Evolutionary conservation across 2,329 filamentous ascomycete genomes (phyloP), one percentile per base, ranked within the genome.

Genomic region (Rhynchosporium agropyri): DNA sequence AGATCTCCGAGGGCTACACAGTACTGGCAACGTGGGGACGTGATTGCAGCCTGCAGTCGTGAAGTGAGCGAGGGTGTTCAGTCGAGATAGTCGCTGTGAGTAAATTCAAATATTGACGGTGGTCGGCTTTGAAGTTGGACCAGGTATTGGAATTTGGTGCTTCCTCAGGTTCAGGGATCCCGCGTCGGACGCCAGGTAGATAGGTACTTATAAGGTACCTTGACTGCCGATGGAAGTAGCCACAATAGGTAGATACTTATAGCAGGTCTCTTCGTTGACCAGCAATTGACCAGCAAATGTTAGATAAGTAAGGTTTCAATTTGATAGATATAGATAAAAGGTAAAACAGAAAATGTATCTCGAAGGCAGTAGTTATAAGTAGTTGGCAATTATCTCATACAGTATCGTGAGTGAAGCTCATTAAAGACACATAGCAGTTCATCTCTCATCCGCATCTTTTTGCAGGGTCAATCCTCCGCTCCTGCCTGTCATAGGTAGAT

Each of bases 371-470:
- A 10, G 33, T 36, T 5, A n/a, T n/a, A n/a, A n/a, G n/a, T n/a
- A 10, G 33, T 13, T 40, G 10, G 46, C 36, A 40, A 13, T 28
- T 42, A 54, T 28, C 4, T 5, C 29, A 43, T 33, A 31, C 31
- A 10, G 10, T 28, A 33, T 20, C 20, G 20, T 20, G 20, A 20
- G 5, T 45, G 33, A 36, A 10, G 33, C 43, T 45, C 40, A 45
- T 31, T 57, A 57, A 36, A 45, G 53, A 57, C 54, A 46, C 54
- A 57, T 57, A 20, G 20, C 40, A 7, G 54, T 28, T 57, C 54
- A 46, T 57, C 54, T 57, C 54, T 20, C 45, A 9, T 31, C 42
- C 20, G 33, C 38, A 57, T 4, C 29, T 43, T 15, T 40, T 36
- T 28, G 20, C 54, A 57, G 54, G 42, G 40, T 45, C 33, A 31